Conservation (phyloP, 805 yeast genomes). For the Candida sithepensis region DNA sequence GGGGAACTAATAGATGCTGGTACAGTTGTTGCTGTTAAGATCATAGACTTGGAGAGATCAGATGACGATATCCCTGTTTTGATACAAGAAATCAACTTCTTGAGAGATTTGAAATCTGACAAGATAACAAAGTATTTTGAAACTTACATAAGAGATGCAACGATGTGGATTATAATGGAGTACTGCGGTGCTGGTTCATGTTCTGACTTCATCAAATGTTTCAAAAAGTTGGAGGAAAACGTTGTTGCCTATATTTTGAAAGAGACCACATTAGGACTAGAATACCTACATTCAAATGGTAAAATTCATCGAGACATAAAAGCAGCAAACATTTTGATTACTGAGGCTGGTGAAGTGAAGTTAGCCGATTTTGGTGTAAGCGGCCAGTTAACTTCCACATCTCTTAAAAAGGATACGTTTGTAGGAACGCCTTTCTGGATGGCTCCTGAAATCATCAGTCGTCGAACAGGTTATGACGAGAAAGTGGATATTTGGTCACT, state of each 20-base stretch:
- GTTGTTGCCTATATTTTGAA: conserved; percentile 58
- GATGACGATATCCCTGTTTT: conserved; percentile 70
- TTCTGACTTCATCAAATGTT: conserved; percentile 61
- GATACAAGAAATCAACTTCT: conserved; percentile 73
- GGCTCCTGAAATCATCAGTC: conserved; percentile 92
- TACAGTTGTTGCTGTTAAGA: conserved; percentile 75
- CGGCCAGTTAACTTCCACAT: conserved; percentile 65
- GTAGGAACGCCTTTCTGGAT: conserved; percentile 98
- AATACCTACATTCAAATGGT: conserved; percentile 68
- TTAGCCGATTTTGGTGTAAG: conserved; percentile 93
- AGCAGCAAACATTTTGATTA: conserved; percentile 80
- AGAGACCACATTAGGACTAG: conserved; percentile 66
- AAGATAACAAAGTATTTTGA: conserved; percentile 65
- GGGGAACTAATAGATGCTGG: conserved; percentile 39
- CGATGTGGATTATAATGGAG: conserved; percentile 91
- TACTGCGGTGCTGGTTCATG: conserved; percentile 95
- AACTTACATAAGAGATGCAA: conserved; percentile 59
- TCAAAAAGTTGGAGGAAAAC: conserved; percentile 53
- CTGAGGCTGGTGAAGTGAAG: conserved; percentile 66
- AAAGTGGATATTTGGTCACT: conserved; percentile 95
- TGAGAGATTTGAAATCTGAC: conserved; percentile 62
- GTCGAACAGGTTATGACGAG: conserved; percentile 62
- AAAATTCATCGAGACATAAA: conserved; percentile 89
- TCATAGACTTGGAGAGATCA: conserved; percentile 73
- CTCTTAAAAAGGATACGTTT: conserved; percentile 60